phyloP scores from a whole-genome alignment of 768 basidiomycete genomes.

The Lactarius hatsudake region DNA sequence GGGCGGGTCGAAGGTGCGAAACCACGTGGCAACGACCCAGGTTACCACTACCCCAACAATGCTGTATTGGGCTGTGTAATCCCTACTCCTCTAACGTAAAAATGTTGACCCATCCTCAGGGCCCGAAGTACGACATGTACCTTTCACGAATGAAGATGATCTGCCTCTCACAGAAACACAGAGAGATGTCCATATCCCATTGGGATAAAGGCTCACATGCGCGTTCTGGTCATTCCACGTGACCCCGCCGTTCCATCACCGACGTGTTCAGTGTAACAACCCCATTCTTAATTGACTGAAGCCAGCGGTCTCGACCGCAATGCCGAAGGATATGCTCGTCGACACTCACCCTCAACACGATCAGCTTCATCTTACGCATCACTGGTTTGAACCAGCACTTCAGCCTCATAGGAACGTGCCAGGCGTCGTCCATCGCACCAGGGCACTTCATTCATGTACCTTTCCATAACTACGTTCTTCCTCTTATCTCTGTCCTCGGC shows the following conservation, averaged over 20 bases:
- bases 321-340: background rate
- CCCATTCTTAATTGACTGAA: background rate
- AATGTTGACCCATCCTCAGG: too few species aligned
- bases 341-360: background rate
- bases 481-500: background rate
- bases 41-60: conserved; percentile 30
- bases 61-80: background rate
- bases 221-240: background rate
- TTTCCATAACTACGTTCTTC: background rate
- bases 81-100: too few species aligned
- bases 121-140: too few species aligned
- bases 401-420: background rate
- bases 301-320: conserved; percentile 5
- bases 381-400: conserved; percentile 3
- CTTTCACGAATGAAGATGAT: conserved; percentile 38
- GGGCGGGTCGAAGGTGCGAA: conserved; percentile 23
- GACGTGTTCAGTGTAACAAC: background rate
- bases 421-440: background rate
- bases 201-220: too few species aligned
- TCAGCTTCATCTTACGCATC: background rate
- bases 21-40: conserved; percentile 27
- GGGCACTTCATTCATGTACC: conserved; percentile 4
- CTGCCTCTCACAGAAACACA: conserved; percentile 42
- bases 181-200: conserved; percentile 36
- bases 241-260: background rate